Base-by-base conservation (phyloP, 2,329 filamentous ascomycete species). In the Ophiocordyceps camponoti-floridani region DNA sequence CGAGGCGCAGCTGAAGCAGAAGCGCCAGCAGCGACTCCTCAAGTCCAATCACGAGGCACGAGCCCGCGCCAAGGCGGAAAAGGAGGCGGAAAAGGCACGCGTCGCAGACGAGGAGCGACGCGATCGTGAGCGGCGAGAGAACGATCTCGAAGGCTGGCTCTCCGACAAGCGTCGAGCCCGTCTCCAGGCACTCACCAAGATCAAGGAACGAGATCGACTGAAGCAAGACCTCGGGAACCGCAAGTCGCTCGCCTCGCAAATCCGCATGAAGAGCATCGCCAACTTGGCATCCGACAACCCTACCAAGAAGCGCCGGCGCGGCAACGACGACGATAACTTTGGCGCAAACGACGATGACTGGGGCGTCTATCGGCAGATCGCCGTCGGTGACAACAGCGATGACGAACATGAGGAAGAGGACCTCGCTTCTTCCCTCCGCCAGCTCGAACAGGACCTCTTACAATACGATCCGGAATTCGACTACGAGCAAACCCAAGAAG, bases 311-410 rank as follows among this genome's bases (percentile, higher is more conserved):
- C 77, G 89, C 46, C 72, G 86, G 13, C 79, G 88, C 16, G 87
- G 86, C 8, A 84, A 82, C 4, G 89, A 96, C 57, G 91, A 98
- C 54, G 91, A 98, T 58, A 87, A 85, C 48, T 98, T 98, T 57
- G 91, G 91, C 46, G 88, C 88, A 43, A 89, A 98, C 60, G 91
- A 98, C 56, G 88, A 93, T 46, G 91, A 98, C 61, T 98, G 91
- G 91, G 86, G 86, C 47, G 86, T 98, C 13, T 98, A 98, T 62
- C 81, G 91, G 44, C 85, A 85, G 38, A 93, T 96, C 46, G 84
- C 86, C 2, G 86, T 84, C 1, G 87, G 86, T 43, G 82, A 83
- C 8, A 72, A 72, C 52, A 85, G 82, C 56, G 85, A 91, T 49
- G 88, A 95, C 52, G 84, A 89, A 54, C 87, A 94, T 43, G 88